Base-by-base conservation (phyloP, 805 yeast species). In the Metschnikowia matae region DNA sequence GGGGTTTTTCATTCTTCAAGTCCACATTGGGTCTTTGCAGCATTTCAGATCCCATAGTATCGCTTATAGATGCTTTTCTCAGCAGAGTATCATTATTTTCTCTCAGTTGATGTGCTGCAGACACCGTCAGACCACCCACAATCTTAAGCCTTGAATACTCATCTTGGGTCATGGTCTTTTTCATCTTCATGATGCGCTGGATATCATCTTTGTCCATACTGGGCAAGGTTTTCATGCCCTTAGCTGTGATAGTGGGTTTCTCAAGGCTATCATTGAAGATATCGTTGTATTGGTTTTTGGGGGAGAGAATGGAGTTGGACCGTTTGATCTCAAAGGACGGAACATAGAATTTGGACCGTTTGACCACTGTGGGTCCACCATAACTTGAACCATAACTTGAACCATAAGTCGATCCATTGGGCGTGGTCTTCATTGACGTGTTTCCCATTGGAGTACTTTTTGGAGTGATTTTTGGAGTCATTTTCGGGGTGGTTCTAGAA, bases 141-240 rank as follows among this genome's bases (percentile, higher is more conserved):
- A 65, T 51, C 53, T 74, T 73, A 38, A 70, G 56, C 18, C 63
- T 60, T 2, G 71, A 55, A 50, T 70, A 72, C 46, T 73, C 78
- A 33, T 73, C 76, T 46, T 71, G 74, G 7, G 71, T 66, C 40
- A 74, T 65, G 7, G 68, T 69, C 36, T 65, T 62, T 49, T 71
- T 73, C 47, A 64, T 50, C 20, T 60, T 61, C 57, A 56, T 55
- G 34, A 75, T 74, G 50, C 66, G 63, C 54, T 70, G 66, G 8
- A 75, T 73, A 48, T 75, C 79, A 40, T 72, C 71, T 14, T 67
- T 63, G 51, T 74, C 77, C 79, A 75, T 75, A 54, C 79, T 74
- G 43, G 80, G 79, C 42, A 75, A 65, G 2, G 79, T 74, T 50
- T 69, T 73, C 78, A 75, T 75, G 14, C 79, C 79, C 31, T 60